Evolutionary conservation across 768 basidiomycete species (phyloP).

Genomic region (Termitomyces sp.): DNA sequence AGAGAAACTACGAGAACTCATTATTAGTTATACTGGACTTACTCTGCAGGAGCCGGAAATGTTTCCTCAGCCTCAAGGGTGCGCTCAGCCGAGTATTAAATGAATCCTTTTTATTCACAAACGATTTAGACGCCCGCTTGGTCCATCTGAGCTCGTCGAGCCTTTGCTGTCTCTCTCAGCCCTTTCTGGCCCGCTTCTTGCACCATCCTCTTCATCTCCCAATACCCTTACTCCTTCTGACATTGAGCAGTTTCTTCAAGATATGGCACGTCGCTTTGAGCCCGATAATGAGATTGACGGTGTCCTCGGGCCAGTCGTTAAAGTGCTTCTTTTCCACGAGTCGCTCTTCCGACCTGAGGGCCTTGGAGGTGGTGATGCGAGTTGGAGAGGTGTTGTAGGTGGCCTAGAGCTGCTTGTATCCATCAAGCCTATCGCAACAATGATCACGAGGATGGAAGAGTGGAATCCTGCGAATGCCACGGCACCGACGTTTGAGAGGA

Average conservation of each 20-base stretch:
- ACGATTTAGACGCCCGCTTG: slow-evolving; percentile 58
- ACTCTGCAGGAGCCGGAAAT: slow-evolving; percentile 90
- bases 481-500: slow-evolving; percentile 59
- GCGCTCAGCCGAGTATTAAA: slow-evolving; percentile 20
- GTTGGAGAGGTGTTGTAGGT: slow-evolving; percentile 84
- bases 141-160: slow-evolving; percentile 77
- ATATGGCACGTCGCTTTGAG: slow-evolving; percentile 79
- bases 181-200: slow-evolving; percentile 62
- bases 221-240: slow-evolving; percentile 63
- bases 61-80: slow-evolving; percentile 89
- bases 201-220: slow-evolving; percentile 42
- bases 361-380: slow-evolving; percentile 66
- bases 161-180: slow-evolving; percentile 76
- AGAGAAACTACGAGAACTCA: slow-evolving; percentile 75
- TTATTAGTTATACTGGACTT: slow-evolving; percentile 88
- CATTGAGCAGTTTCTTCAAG: slow-evolving; percentile 78
- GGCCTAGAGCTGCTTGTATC: slow-evolving; percentile 80
- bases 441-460: slow-evolving; percentile 73
- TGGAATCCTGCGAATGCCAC: slow-evolving; percentile 68
- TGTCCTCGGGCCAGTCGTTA: slow-evolving; percentile 76
- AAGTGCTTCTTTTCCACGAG: slow-evolving; percentile 58
- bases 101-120: neutral
- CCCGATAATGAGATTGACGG: slow-evolving; percentile 74
- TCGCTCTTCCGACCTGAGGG: slow-evolving; percentile 68
- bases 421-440: slow-evolving; percentile 78